phyloP scores from a whole-genome alignment of 2,329 filamentous ascomycete genomes.

The Aureobasidium sp. region DNA sequence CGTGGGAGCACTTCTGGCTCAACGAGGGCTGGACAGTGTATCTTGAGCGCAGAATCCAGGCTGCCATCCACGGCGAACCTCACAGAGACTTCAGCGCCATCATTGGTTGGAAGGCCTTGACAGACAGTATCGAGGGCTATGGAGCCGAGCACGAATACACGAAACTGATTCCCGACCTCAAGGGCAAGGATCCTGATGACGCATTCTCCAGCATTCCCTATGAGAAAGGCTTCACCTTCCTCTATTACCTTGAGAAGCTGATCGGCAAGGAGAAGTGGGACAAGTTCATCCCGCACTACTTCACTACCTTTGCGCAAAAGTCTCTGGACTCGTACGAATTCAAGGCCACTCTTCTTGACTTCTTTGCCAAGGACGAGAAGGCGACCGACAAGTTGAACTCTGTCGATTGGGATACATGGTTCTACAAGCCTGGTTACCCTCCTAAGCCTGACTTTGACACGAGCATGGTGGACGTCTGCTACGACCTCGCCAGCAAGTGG shows the following conservation, averaged over 20 bases:
- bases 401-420: slow-evolving; percentile 85
- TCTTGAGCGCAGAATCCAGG: slow-evolving; percentile 77
- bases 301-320: slow-evolving; percentile 73
- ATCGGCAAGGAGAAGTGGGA: slow-evolving; percentile 84
- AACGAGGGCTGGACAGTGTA: slow-evolving; percentile 91
- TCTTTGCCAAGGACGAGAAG: slow-evolving; percentile 65
- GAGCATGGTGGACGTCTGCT: slow-evolving; percentile 76
- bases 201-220: slow-evolving; percentile 90
- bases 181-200: slow-evolving; percentile 90
- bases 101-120: slow-evolving; percentile 86
- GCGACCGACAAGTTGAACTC: slow-evolving; percentile 54
- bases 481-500: slow-evolving; percentile 77
- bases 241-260: slow-evolving; percentile 82
- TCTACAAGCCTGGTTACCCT: slow-evolving; percentile 82
- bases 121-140: slow-evolving; percentile 71
- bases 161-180: slow-evolving; percentile 78
- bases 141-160: slow-evolving; percentile 88
- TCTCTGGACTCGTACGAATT: slow-evolving; percentile 93
- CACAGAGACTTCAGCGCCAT: slow-evolving; percentile 92
- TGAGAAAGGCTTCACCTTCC: slow-evolving; percentile 92
- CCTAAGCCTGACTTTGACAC: slow-evolving; percentile 90
- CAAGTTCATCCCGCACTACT: slow-evolving; percentile 93
- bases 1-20: slow-evolving; percentile 71
- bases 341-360: slow-evolving; percentile 77
- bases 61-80: slow-evolving; percentile 69